phyloP scores from a whole-genome alignment of 345 rosid species.

The Mallotus nudiflorus region DNA sequence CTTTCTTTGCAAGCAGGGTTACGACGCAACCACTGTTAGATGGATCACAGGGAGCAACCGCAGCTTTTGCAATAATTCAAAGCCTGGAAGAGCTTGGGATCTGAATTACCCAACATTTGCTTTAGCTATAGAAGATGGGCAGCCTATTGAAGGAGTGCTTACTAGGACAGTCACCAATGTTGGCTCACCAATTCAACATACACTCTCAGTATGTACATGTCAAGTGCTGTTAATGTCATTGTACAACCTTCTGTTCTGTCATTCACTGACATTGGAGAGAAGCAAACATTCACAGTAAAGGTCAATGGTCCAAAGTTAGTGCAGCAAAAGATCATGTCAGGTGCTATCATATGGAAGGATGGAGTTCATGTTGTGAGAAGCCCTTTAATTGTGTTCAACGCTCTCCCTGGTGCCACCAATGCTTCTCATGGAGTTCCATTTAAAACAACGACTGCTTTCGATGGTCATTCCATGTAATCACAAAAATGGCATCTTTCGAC shows the following conservation, averaged over 20 bases:
- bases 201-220: conserved; percentile 11
- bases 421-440: background rate
- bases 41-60: conserved; percentile 33
- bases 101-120: conserved; percentile 48
- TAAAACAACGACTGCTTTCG: conserved; percentile 1
- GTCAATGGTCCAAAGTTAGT: conserved; percentile 24
- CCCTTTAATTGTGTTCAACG: conserved; percentile 31
- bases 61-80: conserved; percentile 27
- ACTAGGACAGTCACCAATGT: conserved; percentile 53
- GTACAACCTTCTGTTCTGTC: conserved; percentile 35
- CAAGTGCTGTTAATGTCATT: conserved; percentile 15
- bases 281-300: conserved; percentile 30
- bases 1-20: conserved; percentile 55
- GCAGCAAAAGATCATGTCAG: conserved; percentile 36
- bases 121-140: conserved; percentile 36
- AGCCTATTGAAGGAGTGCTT: conserved; percentile 24
- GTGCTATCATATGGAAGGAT: conserved; percentile 35
- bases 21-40: conserved; percentile 31
- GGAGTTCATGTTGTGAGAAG: conserved; percentile 38
- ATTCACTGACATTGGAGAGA: conserved; percentile 33
- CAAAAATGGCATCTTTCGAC: conserved; percentile 29
- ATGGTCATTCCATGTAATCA: conserved; percentile 21
- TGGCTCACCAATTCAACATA: conserved; percentile 44
- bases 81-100: conserved; percentile 43
- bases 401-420: conserved; percentile 18